Evolutionary conservation across 148 eudicot genomes (phyloP).

Genomic region (Cornus controversa): DNA sequence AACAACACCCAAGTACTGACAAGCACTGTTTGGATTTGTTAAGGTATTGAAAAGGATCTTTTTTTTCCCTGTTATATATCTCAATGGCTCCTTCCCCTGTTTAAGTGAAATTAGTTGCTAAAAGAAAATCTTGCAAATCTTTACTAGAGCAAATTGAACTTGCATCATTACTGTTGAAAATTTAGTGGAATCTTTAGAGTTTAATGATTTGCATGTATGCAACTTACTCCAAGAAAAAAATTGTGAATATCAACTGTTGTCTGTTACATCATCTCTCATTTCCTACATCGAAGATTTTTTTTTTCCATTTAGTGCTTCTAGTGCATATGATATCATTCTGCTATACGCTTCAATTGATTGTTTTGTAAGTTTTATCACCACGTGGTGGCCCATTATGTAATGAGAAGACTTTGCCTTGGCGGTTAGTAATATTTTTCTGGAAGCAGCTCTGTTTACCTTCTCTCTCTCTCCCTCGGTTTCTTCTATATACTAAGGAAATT

Average conservation of each 20-base stretch:
- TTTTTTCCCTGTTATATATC: not conserved
- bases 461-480: not conserved
- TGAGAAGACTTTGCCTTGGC: not conserved
- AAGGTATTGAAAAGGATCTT: constrained; percentile 45
- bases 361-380: not conserved
- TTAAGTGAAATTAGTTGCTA: constrained; percentile 3
- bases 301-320: not conserved
- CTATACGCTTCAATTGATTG: not conserved
- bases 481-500: too few species aligned
- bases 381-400: not conserved
- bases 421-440: not conserved
- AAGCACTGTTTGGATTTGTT: constrained; percentile 84
- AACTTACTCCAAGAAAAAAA: not conserved
- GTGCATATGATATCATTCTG: not conserved
- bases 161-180: not conserved
- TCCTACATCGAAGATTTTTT: not conserved
- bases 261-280: not conserved
- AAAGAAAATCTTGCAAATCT: not conserved
- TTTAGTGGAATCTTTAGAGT: not conserved
- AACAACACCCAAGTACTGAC: constrained; percentile 89
- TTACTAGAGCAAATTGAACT: not conserved
- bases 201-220: not conserved
- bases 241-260: not conserved
- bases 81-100: constrained; percentile 1
- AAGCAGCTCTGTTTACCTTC: not conserved